phyloP scores from a whole-genome alignment of 108 stramenopile genomes.

The Fistulifera pelliculosa region DNA sequence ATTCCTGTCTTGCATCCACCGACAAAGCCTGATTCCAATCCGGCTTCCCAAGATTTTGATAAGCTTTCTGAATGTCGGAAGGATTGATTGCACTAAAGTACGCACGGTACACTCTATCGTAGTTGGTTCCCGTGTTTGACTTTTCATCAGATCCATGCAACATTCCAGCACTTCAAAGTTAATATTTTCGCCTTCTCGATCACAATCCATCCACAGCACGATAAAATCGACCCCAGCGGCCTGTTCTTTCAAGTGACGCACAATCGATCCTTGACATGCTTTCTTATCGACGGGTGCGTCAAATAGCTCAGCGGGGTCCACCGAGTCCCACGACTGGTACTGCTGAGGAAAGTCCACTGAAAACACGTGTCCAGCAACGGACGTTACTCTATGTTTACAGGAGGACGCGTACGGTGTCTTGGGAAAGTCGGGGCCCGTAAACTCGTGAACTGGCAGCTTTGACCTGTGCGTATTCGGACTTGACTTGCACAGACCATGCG shows the following conservation, averaged over 20 bases:
- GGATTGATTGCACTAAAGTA: conserved; percentile 93
- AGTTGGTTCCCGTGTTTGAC: conserved; percentile 17
- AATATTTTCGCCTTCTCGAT: conserved; percentile 96
- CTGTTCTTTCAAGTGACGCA: conserved; percentile 75
- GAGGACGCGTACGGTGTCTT: conserved; percentile 59
- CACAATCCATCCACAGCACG: conserved; percentile 93
- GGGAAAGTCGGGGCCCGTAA: conserved; percentile 53
- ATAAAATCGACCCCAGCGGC: conserved; percentile 68
- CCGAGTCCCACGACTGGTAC: conserved; percentile 86
- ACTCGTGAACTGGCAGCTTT: conserved; percentile 60
- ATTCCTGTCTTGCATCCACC: conserved; percentile 93
- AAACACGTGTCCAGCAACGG: conserved; percentile 94
- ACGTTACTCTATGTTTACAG: conserved; percentile 68
- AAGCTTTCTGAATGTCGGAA: conserved; percentile 83
- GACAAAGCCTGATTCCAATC: conserved; percentile 80
- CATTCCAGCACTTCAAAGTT: conserved; percentile 92
- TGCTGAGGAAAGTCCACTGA: conserved; percentile 86
- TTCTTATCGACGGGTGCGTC: conserved; percentile 68
- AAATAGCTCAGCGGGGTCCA: conserved; percentile 86
- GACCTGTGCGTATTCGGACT: conserved; percentile 13
- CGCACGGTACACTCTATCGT: conserved; percentile 86
- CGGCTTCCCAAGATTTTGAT: conserved; percentile 65
- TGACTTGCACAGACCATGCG: conserved; percentile 40
- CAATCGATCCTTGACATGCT: conserved; percentile 59
- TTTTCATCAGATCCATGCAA: conserved; percentile 58